Evolutionary conservation across 202 grass and related monocot genomes (phyloP).

Genomic region (Dendrocalamus latiflorus): DNA sequence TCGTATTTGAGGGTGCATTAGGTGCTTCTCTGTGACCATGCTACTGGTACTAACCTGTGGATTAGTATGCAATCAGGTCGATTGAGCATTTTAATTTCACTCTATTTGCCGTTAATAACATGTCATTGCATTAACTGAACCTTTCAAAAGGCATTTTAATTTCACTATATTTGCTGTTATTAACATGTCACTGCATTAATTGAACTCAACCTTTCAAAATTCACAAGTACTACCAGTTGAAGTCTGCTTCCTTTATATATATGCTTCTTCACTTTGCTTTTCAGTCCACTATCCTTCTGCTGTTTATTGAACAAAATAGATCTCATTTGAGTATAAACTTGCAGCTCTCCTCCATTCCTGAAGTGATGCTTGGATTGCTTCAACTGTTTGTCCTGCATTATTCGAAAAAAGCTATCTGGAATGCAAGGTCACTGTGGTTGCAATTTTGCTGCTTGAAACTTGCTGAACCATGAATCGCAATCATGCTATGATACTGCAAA

Average conservation of each 20-base stretch:
- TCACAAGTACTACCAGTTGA: background rate
- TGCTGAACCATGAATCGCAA: background rate
- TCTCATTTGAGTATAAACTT: conserved; percentile 13
- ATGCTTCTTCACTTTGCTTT: background rate
- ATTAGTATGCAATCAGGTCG: background rate
- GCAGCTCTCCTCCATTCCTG: conserved; percentile 39
- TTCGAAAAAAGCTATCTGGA: conserved; percentile 5
- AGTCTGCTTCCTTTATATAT: background rate
- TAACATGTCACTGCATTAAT: too few species aligned
- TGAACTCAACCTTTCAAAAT: conserved; percentile 6
- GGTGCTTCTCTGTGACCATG: too few species aligned
- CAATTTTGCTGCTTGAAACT: conserved; percentile 32
- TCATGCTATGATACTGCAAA: too few species aligned
- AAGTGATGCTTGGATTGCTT: conserved; percentile 18
- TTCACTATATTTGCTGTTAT: too few species aligned
- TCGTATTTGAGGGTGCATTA: background rate
- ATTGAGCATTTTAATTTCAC: background rate
- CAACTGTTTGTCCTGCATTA: too few species aligned
- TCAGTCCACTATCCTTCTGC: background rate
- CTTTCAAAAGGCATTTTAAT: too few species aligned
- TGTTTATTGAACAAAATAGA: background rate
- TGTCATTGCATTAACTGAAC: background rate
- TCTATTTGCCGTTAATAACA: background rate
- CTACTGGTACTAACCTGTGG: too few species aligned
- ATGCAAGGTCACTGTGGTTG: background rate